A percentile compares a stretch with the other conserved stretches of the same genome.
Conservation (phyloP, 345 rosid genomes). For the Salix udensis region DNA sequence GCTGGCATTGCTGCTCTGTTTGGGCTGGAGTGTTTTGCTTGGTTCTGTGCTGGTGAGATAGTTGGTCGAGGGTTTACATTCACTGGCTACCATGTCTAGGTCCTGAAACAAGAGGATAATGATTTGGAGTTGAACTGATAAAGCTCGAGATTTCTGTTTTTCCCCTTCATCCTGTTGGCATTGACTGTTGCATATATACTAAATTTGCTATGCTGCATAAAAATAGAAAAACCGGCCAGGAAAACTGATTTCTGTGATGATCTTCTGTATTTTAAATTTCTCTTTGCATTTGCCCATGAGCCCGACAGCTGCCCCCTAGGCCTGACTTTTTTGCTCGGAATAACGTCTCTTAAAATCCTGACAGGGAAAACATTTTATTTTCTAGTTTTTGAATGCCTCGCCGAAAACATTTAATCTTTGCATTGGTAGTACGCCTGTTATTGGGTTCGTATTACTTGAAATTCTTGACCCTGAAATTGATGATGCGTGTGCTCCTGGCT, state of each 20-base stretch:
- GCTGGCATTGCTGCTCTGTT: slow-evolving; percentile 60
- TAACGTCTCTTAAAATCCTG: background rate
- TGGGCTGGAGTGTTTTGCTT: slow-evolving; percentile 69
- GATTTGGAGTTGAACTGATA: background rate
- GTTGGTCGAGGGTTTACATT: slow-evolving; percentile 69
- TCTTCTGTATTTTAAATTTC: background rate
- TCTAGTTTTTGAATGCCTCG: background rate
- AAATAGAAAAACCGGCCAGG: background rate
- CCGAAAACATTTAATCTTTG: background rate
- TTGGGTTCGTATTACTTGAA: no score
- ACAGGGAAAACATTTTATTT: background rate
- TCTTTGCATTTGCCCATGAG: background rate
- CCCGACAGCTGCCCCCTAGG: background rate
- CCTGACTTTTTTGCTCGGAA: background rate
- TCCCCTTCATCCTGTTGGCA: background rate
- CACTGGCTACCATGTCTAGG: slow-evolving; percentile 61
- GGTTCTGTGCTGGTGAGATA: slow-evolving; percentile 73
- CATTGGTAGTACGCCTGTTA: no score
- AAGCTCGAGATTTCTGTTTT: background rate
- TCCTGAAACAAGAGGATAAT: background rate
- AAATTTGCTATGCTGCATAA: slow-evolving; percentile 1
- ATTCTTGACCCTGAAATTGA: no score
- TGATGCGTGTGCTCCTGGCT: no score
- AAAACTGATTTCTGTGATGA: background rate
- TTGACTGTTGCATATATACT: background rate